Base-by-base conservation (phyloP, 768 basidiomycete species). In the Harrya chromipes region DNA sequence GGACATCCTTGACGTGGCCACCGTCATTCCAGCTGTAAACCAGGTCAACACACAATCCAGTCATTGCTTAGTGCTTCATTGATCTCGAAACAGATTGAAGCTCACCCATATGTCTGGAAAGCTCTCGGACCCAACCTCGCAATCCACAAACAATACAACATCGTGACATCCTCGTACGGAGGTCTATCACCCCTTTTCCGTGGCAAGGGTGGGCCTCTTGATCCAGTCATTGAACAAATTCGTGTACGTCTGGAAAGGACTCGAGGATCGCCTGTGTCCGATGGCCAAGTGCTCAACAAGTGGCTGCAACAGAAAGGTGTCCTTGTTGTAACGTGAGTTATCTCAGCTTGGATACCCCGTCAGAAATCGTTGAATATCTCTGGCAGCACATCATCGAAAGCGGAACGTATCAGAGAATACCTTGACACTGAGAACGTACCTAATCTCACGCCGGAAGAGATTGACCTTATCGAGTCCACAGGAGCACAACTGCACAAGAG, bases 41-140 rank as follows among this genome's bases (percentile, higher is more conserved):
- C 81, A 83, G 72, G 79, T 78, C 19, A 9, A 43, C n/a, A 38
- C 6, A 8, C 1, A 24, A 6, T 24, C 29, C 9, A 5, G 17
- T 31, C 9, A 10, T 7, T 1, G 4, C 40, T 44, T 27, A 13
- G 24, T 39, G 8, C 4, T 19, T 54, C 27, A 53, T 19, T 19
- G 13, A 19, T 12, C 5, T 45, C 20, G 24, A 24, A 42, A 50
- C 27, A 79, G 76, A 61, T 82, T 21, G 80, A 83, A 60, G 72
- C 74, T 27, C 80, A 83, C 55, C 79, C 80, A 13, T 77, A 80
- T 60, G 66, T 77, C 26, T 74, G 72, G 56, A 70, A 75, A 52
- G 71, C 70, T 11, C 64, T 76, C 47, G 59, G 67, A 34, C 60
- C 70, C 4, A 59, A 62, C 17, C 52, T 74, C 23, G 70, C 65